phyloP scores from a whole-genome alignment of 2,329 filamentous ascomycete species.

The Cladosporium oxysporum region DNA sequence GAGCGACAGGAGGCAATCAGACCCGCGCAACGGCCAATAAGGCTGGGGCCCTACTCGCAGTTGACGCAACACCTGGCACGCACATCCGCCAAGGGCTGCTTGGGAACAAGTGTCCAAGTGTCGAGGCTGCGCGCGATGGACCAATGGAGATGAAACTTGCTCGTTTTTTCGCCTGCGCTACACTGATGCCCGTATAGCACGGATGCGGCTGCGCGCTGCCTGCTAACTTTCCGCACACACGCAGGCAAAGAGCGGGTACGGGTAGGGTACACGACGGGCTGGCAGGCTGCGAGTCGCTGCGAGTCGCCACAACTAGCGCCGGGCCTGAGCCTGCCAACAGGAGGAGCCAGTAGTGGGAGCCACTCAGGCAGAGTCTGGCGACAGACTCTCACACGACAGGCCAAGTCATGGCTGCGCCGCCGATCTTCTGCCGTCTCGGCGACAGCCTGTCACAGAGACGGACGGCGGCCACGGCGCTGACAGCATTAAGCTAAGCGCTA shows the following conservation, averaged over 20 bases:
- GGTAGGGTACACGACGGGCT: constrained; percentile 11
- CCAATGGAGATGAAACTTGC: constrained; percentile 13
- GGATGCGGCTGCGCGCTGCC: constrained; percentile 7
- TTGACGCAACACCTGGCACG: constrained; percentile 18
- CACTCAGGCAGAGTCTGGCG: not conserved
- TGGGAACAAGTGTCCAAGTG: constrained; percentile 12
- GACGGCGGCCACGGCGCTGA: constrained; percentile 1
- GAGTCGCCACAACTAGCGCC: constrained; percentile 11
- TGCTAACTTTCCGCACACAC: constrained; percentile 10
- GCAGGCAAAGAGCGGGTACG: constrained; percentile 11
- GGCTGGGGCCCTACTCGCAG: constrained; percentile 12
- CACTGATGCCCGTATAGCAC: not conserved
- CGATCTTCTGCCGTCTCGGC: constrained; percentile 12
- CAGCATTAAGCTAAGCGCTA: constrained; percentile 19
- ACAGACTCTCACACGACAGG: constrained; percentile 3
- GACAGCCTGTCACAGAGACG: constrained; percentile 16
- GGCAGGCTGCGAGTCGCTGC: constrained; percentile 12
- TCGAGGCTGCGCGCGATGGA: constrained; percentile 5
- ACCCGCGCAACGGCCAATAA: constrained; percentile 16
- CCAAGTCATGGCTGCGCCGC: constrained; percentile 12
- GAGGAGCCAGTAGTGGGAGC: not conserved
- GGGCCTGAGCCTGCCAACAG: not conserved
- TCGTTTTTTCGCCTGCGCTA: constrained; percentile 17
- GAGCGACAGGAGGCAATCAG: constrained; percentile 5
- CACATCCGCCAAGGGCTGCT: constrained; percentile 11